Base-by-base conservation (phyloP, 768 basidiomycete genomes). In the Boletus rex-veris region DNA sequence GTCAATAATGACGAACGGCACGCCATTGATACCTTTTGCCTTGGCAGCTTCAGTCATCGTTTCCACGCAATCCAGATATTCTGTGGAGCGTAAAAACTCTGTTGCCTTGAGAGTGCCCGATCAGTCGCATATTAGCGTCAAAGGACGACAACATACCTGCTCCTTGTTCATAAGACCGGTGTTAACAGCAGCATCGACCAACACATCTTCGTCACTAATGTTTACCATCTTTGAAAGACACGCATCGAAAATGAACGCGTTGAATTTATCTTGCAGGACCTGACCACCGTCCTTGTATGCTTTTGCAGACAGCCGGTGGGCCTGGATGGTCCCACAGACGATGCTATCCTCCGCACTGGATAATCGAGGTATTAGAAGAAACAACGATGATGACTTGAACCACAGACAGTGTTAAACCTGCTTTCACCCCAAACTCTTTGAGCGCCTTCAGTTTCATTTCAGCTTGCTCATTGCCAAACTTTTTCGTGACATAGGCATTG, bases 1-100 rank as follows among this genome's bases (percentile, higher is more conserved):
- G 36, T 78, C 70, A 49, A 79, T 72, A 26, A 80, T 75, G 48
- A 77, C 71, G 60, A 78, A 80, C 15, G 80, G 80, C 0, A 81
- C 79, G 30, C 80, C 80, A 11, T 64, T 71, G 52, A 81, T 74
- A 26, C 78, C 77, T 3, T 71, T 64, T n/a, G 62, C 55, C 51
- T 68, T 71, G 12, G 77, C 76, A 21, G 71, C 68, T 16, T 60
- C 59, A 9, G 76, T 69, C 54, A 72, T 75, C 33, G 66, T 67
- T 43, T 73, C 58, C 12, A 80, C 74, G 39, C 75, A 72, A 33
- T 70, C 62, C 48, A 63, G 55, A 53, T 68, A 68, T 53, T 75
- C 75, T 33, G 69, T 67, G 2, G 74, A 71, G 6, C 58, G 50
- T 41, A 81, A 66, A 65, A 79, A 81, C 18, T 60, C 45, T 5